These are phyloP conservation scores for Microbotryomycetes sp. DNA, from an alignment of 1,284 basidiomycete species.

Conservation along the genomic window DNA sequence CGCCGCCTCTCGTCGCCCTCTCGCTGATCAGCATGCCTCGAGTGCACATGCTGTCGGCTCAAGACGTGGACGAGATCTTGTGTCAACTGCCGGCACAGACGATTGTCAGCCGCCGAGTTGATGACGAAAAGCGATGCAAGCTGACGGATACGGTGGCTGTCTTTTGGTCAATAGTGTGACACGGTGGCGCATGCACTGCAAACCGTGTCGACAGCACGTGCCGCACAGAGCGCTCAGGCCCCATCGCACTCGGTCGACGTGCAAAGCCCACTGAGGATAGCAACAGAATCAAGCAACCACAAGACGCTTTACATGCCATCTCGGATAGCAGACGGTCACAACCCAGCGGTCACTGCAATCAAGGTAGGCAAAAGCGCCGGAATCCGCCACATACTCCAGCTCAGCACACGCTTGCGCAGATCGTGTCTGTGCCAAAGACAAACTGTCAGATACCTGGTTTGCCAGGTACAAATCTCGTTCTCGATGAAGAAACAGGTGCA, in stretches of 20 bases:
- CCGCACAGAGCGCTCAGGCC: no score
- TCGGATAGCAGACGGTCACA: constrained; percentile 5
- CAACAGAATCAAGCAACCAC: constrained; percentile 15
- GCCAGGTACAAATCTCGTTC: constrained; percentile 26
- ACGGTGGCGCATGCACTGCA: background rate
- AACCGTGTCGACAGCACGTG: background rate
- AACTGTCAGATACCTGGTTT: constrained; percentile 17
- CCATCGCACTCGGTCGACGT: background rate
- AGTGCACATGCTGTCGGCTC: background rate
- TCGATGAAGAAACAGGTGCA: constrained; percentile 27
- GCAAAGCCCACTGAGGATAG: constrained; percentile 11
- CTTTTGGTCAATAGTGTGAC: no score
- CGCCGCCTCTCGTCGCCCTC: background rate
- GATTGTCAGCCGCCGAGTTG: background rate
- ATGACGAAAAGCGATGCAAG: background rate
- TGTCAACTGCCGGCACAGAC: background rate
- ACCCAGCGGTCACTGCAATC: constrained; percentile 18
- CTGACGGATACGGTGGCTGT: no score
- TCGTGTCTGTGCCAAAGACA: constrained; percentile 27
- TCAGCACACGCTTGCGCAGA: background rate
- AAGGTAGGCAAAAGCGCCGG: constrained; percentile 2
- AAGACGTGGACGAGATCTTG: background rate
- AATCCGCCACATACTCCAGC: background rate
- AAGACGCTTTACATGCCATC: constrained; percentile 31
- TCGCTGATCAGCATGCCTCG: background rate